phyloP scores from a whole-genome alignment of 331 rosid species.

The Telfairia occidentalis region DNA sequence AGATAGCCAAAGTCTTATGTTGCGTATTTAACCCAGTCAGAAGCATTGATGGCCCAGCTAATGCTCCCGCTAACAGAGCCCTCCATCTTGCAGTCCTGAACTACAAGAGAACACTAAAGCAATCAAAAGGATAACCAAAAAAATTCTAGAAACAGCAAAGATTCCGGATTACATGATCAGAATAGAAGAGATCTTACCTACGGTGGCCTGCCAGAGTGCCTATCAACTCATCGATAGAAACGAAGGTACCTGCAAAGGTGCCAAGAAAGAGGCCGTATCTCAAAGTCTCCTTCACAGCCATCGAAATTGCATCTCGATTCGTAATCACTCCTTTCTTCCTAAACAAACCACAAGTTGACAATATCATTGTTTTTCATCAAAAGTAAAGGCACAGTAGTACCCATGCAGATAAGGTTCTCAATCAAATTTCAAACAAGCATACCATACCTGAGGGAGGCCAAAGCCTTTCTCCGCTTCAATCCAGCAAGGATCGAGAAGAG shows the following conservation, averaged over 20 bases:
- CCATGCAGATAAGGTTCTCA: not conserved
- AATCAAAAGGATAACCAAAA: constrained; percentile 15
- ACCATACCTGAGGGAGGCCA: constrained; percentile 38
- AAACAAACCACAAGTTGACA: not conserved
- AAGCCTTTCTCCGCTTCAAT: constrained; percentile 45
- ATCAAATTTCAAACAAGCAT: not conserved
- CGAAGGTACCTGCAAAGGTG: constrained; percentile 82
- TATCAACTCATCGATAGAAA: constrained; percentile 69
- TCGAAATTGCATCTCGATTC: constrained; percentile 50
- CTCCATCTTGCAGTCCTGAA: constrained; percentile 95
- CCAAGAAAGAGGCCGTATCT: constrained; percentile 89
- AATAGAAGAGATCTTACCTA: constrained; percentile 51
- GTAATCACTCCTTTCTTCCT: constrained; percentile 50
- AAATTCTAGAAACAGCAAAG: not conserved
- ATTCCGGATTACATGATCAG: not conserved
- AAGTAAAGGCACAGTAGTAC: not conserved
- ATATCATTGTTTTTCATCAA: not conserved
- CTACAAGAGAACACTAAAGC: constrained; percentile 21
- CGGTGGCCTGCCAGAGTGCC: constrained; percentile 70
- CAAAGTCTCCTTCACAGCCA: constrained; percentile 72
- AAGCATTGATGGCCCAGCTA: constrained; percentile 88
- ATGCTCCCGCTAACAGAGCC: constrained; percentile 76
- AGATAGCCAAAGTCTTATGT: constrained; percentile 78
- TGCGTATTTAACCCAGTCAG: constrained; percentile 71
- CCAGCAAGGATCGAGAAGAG: constrained; percentile 73